Percentiles rank a stretch among this genome's conserved stretches.
Conservation (phyloP, 2,329 filamentous ascomycete species). For the Thermoascus crustaceus region DNA sequence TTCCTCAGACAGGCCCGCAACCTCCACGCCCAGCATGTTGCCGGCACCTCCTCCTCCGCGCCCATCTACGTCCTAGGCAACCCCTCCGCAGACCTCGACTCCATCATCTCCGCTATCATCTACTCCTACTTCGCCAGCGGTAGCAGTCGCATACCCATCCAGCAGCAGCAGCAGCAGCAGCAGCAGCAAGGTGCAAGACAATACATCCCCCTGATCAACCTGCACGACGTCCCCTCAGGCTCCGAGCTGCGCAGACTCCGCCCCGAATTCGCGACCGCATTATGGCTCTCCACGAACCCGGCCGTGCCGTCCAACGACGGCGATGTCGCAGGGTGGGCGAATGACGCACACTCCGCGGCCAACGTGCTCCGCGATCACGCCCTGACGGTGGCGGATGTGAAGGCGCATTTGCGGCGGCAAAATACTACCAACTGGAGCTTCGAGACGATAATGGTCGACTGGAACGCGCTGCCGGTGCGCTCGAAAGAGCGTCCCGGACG, state of each 20-base stretch:
- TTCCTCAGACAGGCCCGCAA: constrained; percentile 29
- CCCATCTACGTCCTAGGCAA: constrained; percentile 38
- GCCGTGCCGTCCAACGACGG: too few relatives aligned
- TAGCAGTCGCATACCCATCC: constrained; percentile 35
- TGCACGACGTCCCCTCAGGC: constrained; percentile 38
- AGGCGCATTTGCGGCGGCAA: constrained; percentile 13
- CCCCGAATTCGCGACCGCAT: constrained; percentile 51
- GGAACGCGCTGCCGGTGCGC: constrained; percentile 37
- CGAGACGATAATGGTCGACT: constrained; percentile 35
- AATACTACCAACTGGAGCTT: constrained; percentile 6
- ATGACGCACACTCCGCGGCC: constrained; percentile 18
- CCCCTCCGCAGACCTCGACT: constrained; percentile 51
- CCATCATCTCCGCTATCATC: constrained; percentile 53
- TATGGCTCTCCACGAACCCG: constrained; percentile 40
- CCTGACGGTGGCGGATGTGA: constrained; percentile 35
- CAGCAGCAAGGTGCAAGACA: constrained; percentile 17
- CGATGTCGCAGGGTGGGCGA: constrained; percentile 10
- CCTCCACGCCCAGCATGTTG: constrained; percentile 20
- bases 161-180: constrained; percentile 29
- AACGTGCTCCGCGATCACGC: constrained; percentile 25
- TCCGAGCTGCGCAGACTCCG: constrained; percentile 45
- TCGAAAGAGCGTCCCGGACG: constrained; percentile 42
- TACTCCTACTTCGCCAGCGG: constrained; percentile 50
- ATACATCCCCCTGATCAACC: constrained; percentile 52
- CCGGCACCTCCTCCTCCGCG: constrained; percentile 10